Percentiles rank a stretch among this genome's conserved stretches.
Conservation (phyloP, 2,329 filamentous ascomycete species). For the Orbilia quercus region DNA sequence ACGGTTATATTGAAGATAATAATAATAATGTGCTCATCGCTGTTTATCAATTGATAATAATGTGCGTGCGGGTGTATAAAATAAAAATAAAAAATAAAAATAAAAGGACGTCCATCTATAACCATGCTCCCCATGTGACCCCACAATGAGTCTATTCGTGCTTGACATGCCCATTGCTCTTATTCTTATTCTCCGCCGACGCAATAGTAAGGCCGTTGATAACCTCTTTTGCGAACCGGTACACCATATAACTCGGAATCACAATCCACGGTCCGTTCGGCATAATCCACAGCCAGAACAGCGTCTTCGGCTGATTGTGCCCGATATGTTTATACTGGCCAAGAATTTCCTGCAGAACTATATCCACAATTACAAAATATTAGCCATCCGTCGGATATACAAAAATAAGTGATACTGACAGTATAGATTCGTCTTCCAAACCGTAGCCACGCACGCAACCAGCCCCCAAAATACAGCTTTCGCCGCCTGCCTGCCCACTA, state of each 20-base stretch:
- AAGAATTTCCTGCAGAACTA: slow-evolving; percentile 72
- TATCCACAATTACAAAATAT: not conserved
- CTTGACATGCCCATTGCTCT: not conserved
- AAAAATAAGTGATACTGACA: slow-evolving; percentile 65
- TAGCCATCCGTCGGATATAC: too few relatives aligned
- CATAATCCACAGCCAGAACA: slow-evolving; percentile 73
- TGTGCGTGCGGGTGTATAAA: too few relatives aligned
- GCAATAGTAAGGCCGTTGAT: slow-evolving; percentile 64
- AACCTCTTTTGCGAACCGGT: slow-evolving; percentile 72
- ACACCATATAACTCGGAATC: slow-evolving; percentile 72
- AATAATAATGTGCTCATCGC: too few relatives aligned
- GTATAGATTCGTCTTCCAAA: slow-evolving; percentile 76
- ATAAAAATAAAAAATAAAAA: too few relatives aligned
- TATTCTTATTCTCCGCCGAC: not conserved
- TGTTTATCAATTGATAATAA: too few relatives aligned
- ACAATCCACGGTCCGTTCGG: slow-evolving; percentile 76
- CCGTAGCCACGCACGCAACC: slow-evolving; percentile 71
- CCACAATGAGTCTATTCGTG: not conserved
- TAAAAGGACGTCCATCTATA: too few relatives aligned
- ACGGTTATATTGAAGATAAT: too few relatives aligned
- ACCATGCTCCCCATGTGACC: too few relatives aligned
- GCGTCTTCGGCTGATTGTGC: slow-evolving; percentile 69
- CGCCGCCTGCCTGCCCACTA: slow-evolving; percentile 68
- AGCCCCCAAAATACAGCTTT: slow-evolving; percentile 72
- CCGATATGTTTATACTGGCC: slow-evolving; percentile 72